Evolutionary conservation across 495 filamentous ascomycete genomes (phyloP).

Genomic region (Glutinoglossum americanum): DNA sequence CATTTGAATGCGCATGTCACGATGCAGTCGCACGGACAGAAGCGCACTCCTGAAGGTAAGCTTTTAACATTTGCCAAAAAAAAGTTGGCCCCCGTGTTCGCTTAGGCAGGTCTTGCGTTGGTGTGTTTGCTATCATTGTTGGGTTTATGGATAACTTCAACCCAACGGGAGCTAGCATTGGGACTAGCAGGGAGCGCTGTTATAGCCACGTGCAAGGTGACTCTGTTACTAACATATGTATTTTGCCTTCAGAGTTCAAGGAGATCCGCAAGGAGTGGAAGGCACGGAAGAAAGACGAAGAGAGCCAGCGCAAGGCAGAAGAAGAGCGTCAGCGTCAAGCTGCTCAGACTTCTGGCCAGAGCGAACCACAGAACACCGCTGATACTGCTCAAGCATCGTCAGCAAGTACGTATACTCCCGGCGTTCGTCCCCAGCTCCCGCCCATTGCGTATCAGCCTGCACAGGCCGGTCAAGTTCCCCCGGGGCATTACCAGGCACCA

Average conservation of each 20-base stretch:
- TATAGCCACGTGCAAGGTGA: too few species aligned
- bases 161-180: constrained; percentile 11
- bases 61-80: not conserved
- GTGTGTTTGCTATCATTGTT: too few species aligned
- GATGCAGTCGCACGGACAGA: constrained; percentile 7
- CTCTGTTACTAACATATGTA: not conserved
- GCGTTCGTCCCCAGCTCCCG: constrained; percentile 50
- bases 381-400: constrained; percentile 38
- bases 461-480: constrained; percentile 30
- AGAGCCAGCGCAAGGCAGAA: constrained; percentile 67
- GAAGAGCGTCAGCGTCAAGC: constrained; percentile 60
- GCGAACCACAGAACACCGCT: constrained; percentile 30
- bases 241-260: constrained; percentile 61
- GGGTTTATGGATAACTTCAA: too few species aligned
- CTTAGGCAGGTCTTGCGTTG: too few species aligned
- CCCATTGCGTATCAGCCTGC: constrained; percentile 61
- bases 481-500: constrained; percentile 43
- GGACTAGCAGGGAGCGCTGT: not conserved
- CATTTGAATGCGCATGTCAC: constrained; percentile 24
- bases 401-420: constrained; percentile 31
- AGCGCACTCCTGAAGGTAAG: constrained; percentile 10
- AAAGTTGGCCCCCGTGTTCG: too few species aligned
- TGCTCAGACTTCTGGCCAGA: constrained; percentile 34
- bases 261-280: constrained; percentile 99
- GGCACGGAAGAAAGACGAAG: constrained; percentile 96